Base-by-base conservation (phyloP, 345 rosid species). In the Anastatica hierochuntica region DNA sequence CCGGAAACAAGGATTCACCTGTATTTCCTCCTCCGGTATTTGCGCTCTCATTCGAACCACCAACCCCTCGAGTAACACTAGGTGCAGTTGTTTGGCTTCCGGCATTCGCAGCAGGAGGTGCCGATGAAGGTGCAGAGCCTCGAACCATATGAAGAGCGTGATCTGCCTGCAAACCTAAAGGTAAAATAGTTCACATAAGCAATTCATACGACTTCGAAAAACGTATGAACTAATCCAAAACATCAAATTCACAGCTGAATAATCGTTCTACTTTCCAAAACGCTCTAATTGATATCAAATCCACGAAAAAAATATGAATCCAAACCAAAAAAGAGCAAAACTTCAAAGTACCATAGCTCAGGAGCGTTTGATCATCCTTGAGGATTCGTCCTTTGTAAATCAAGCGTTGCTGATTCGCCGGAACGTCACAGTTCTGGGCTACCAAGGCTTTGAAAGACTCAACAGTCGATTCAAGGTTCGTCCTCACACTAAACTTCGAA, bases 81-180 rank as follows among this genome's bases (percentile, higher is more conserved):
- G 72, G 69, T 43, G 77, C 11, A 44, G 71, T 44, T 27, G 61
- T 70, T 37, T 71, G 53, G 63, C 56, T 67, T 45, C 63, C 76
- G 18, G 71, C 38, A 69, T 57, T 64, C 30, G 76, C 41, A 51
- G 82, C 52, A 49, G 86, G 66, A 8, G 77, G 27, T 16, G 81
- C 60, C 56, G 90, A 65, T 45, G 77, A 35, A 35, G 76, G 73
- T 2, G 82, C 66, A 64, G 72, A 76, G 49, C 84, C 86, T 20
- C 88, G 80, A 60, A 81, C 95, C 86, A 86, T 74, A 69, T 86
- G 89, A 17, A 86, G 75, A 8, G 84, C 67, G 48, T 86, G 92
- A 72, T 86, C 92, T 39, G 86, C 86, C 70, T 81, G 85, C 76
- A 86, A 40, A 48, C 95, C 95, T 86, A 57, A 46, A 33, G 35